These are phyloP conservation scores for Venustampulla echinocandica DNA, from an alignment of 495 filamentous ascomycete species.

Conservation along the genomic window DNA sequence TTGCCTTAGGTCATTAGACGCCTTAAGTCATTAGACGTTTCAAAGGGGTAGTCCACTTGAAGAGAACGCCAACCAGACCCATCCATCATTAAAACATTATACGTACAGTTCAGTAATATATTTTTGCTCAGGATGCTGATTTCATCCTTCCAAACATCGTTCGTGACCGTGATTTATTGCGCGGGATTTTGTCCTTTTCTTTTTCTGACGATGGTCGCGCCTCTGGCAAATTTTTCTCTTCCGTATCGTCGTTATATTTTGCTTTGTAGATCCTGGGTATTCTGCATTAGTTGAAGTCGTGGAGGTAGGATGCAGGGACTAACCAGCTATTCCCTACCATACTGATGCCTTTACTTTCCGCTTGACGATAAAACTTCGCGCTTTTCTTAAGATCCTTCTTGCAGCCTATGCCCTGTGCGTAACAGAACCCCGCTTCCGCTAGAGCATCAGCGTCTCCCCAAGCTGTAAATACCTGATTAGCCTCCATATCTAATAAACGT, in stretches of 20 bases:
- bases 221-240: slow-evolving; percentile 18
- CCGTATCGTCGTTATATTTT: slow-evolving; percentile 67
- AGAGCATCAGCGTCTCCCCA: slow-evolving; percentile 98
- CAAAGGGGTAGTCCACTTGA: too few relatives aligned
- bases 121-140: slow-evolving; percentile 1
- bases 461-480: slow-evolving; percentile 31
- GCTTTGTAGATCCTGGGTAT: slow-evolving; percentile 77
- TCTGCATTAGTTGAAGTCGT: slow-evolving; percentile 2
- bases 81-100: slow-evolving; percentile 2
- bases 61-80: background rate
- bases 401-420: slow-evolving; percentile 74
- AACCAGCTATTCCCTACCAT: slow-evolving; percentile 99
- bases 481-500: background rate
- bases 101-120: background rate
- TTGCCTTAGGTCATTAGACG: too few relatives aligned
- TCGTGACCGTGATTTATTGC: too few relatives aligned
- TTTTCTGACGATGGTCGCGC: slow-evolving; percentile 24
- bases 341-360: slow-evolving; percentile 85
- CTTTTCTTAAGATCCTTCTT: slow-evolving; percentile 96
- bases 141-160: too few relatives aligned
- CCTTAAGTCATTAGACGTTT: background rate
- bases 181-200: slow-evolving; percentile 55
- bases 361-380: slow-evolving; percentile 80
- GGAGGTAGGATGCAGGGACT: slow-evolving; percentile 21
- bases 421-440: slow-evolving; percentile 80